phyloP scores from a whole-genome alignment of 1,284 basidiomycete genomes.

The Volvariella surrecta region DNA sequence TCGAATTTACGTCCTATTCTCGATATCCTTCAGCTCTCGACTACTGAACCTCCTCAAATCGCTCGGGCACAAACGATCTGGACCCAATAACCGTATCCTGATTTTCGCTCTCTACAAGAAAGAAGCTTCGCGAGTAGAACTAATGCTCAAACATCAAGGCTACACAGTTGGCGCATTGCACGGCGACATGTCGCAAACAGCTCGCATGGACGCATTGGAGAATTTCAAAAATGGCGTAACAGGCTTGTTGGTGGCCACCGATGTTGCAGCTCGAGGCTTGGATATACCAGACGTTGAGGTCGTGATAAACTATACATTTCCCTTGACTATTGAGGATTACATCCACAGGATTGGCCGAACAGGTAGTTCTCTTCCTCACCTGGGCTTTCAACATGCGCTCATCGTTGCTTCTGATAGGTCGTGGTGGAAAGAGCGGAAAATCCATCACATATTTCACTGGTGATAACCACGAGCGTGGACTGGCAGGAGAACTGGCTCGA shows the following conservation, averaged over 20 bases:
- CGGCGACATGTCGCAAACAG: conserved; percentile 87
- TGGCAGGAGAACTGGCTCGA: conserved; percentile 91
- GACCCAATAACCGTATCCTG: conserved; percentile 65
- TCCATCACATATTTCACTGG: conserved; percentile 97
- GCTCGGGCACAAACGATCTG: conserved; percentile 58
- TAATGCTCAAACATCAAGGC: conserved; percentile 71
- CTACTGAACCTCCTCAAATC: conserved; percentile 56
- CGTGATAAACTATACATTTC: conserved; percentile 96
- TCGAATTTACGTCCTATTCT: conserved; percentile 3
- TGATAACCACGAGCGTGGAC: conserved; percentile 74
- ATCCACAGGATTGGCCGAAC: conserved; percentile 97
- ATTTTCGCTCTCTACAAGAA: conserved; percentile 98
- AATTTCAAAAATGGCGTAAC: conserved; percentile 85
- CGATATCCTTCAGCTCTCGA: conserved; percentile 43
- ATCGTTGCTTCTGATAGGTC: conserved; percentile 40
- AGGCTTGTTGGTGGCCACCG: conserved; percentile 89
- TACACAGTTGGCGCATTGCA: conserved; percentile 87
- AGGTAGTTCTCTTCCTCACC: conserved; percentile 31
- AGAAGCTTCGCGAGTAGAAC: conserved; percentile 87
- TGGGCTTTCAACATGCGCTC: conserved; percentile 1
- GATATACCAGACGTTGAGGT: conserved; percentile 95
- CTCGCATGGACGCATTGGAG: conserved; percentile 82
- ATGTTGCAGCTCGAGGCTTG: conserved; percentile 93
- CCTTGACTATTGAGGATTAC: conserved; percentile 93
- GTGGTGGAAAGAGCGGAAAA: conserved; percentile 87